Evolutionary conservation across 23 red algal species (phyloP), one percentile per base, ranked within the genome.

Genomic region (Cyanidium caldarium): DNA sequence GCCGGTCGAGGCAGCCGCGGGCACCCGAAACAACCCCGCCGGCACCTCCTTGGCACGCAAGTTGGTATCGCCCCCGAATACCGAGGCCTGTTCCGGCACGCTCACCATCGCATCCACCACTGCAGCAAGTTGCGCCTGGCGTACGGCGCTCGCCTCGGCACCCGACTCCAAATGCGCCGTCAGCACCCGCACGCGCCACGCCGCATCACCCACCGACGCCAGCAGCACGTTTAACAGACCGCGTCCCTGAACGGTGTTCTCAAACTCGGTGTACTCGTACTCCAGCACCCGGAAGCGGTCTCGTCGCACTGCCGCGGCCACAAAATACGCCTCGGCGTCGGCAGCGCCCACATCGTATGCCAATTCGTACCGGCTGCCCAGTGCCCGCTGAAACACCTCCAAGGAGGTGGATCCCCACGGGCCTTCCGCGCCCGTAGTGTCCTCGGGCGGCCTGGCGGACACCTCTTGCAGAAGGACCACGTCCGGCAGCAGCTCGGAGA

Each of bases 401-500:
- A 28, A 61, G 13, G 51, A 21, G 10, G 10, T 61, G 31, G 21
- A 5, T 25, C n/a, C 7, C 23, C 10, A 28, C 10, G 19, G 10
- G 10, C 31, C 51, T 61, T 61, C 31, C 51, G 7, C 51, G 51
- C 51, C 51, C 51, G 19, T 16, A 16, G n/a, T 28, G 21, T 10
- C 19, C n/a, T 16, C 19, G 23, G 31, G 31, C 10, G 51, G 51
- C 21, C 19, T 14, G 31, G 19, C 51, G 31, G 51, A 61, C 3
- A 61, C 51, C 21, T 61, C 51, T 61, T 61, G 51, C 7, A 61
- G 31, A 28, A 61, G 51, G n/a, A 61, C 51, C 51, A 61, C 51
- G 23, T 28, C 10, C n/a, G 51, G 51, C 31, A 28, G 19, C 31
- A 5, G n/a, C 19, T 5, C 51, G n/a, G 31, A 25, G 13, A 61